phyloP scores from a whole-genome alignment of 257 asterid species.

The Lycium barbarum region DNA sequence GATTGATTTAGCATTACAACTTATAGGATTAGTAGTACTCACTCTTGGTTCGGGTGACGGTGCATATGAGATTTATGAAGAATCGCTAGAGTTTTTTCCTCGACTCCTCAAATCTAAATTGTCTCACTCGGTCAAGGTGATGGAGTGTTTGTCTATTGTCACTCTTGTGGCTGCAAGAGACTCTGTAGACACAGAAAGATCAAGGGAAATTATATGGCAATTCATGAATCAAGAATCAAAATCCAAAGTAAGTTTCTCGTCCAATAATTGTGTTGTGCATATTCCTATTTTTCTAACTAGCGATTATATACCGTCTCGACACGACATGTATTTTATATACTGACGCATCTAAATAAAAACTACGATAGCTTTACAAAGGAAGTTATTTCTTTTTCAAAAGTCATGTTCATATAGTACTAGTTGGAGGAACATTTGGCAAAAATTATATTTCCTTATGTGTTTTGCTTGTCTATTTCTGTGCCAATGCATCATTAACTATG shows the following conservation, averaged over 20 bases:
- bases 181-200: not conserved
- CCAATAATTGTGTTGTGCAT: not conserved
- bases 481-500: not conserved
- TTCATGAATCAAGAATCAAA: not conserved
- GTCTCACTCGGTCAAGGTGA: not conserved
- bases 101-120: not conserved
- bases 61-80: conserved; percentile 16
- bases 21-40: not conserved
- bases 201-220: not conserved
- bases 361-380: not conserved
- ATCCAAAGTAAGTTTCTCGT: not conserved
- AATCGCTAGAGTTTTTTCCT: not conserved
- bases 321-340: not conserved
- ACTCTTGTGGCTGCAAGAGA: not conserved
- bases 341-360: too few species aligned
- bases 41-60: conserved; percentile 4
- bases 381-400: not conserved
- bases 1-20: conserved; percentile 13
- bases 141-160: not conserved
- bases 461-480: not conserved
- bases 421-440: not conserved
- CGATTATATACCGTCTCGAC: not conserved
- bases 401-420: not conserved
- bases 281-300: not conserved
- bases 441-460: too few species aligned